phyloP scores from a whole-genome alignment of 1,139 yeast species.

The Pichia sp. region DNA sequence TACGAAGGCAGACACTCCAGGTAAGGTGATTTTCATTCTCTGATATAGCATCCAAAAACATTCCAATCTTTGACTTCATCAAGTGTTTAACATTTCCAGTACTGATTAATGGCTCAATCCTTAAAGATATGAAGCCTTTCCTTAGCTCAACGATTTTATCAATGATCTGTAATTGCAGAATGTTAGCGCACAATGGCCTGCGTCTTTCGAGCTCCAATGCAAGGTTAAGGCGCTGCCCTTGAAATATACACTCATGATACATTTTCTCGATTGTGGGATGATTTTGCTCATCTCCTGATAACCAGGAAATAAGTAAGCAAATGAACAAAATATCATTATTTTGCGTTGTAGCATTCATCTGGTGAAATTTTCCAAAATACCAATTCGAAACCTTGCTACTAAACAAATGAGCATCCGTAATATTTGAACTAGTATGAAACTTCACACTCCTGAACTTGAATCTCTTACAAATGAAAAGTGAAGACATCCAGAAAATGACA shows the following conservation, averaged over 20 bases:
- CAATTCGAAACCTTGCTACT: slow-evolving; percentile 36
- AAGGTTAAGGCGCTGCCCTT: too few species aligned
- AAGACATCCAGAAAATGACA: slow-evolving; percentile 46
- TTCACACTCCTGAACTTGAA: slow-evolving; percentile 25
- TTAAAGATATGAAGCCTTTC: too few species aligned
- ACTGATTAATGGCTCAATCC: too few species aligned
- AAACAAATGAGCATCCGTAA: slow-evolving; percentile 11
- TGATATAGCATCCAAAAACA: neutral
- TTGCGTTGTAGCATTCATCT: slow-evolving; percentile 10
- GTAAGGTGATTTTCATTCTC: neutral
- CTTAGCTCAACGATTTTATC: too few species aligned
- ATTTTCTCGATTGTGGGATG: too few species aligned
- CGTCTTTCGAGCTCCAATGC: too few species aligned
- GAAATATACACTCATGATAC: too few species aligned
- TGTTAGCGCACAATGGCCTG: too few species aligned
- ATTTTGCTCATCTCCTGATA: slow-evolving; percentile 31
- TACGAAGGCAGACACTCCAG: neutral
- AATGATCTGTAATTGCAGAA: too few species aligned
- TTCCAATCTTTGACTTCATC: too few species aligned
- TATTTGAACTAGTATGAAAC: slow-evolving; percentile 11
- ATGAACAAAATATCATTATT: slow-evolving; percentile 23
- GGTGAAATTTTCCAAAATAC: slow-evolving; percentile 40
- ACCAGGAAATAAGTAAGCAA: slow-evolving; percentile 38
- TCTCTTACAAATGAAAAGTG: slow-evolving; percentile 32
- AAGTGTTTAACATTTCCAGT: too few species aligned